Conservation (phyloP, 2,329 filamentous ascomycete genomes). For the Monascus ruber region DNA sequence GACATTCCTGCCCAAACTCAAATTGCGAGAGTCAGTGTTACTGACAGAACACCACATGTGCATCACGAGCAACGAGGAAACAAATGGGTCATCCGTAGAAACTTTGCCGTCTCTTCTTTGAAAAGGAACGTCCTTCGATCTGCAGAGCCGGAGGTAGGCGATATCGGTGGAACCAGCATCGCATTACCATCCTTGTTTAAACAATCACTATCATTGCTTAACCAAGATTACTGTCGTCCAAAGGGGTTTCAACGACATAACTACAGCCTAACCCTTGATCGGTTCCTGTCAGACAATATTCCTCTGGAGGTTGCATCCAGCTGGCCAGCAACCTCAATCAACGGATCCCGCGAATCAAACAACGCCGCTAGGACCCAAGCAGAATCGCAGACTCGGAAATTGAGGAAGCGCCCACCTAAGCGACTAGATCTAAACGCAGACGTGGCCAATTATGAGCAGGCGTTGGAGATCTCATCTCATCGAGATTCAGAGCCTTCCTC, state of each 20-base stretch:
- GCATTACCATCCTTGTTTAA: slow-evolving; percentile 17
- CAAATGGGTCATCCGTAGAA: slow-evolving; percentile 24
- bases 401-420: slow-evolving; percentile 30
- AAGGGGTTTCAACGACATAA: slow-evolving; percentile 6
- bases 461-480: slow-evolving; percentile 14
- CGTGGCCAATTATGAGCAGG: slow-evolving; percentile 35
- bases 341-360: slow-evolving; percentile 1
- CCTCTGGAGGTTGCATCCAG: neutral
- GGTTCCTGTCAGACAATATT: slow-evolving; percentile 20
- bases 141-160: slow-evolving; percentile 20
- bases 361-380: slow-evolving; percentile 3
- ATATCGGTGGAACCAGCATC: slow-evolving; percentile 4
- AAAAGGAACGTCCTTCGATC: slow-evolving; percentile 23
- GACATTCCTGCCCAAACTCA: slow-evolving; percentile 1
- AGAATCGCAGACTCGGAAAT: slow-evolving; percentile 9
- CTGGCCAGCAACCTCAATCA: neutral
- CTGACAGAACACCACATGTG: neutral
- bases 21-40: neutral
- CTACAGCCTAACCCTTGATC: slow-evolving; percentile 22
- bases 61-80: slow-evolving; percentile 12
- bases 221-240: slow-evolving; percentile 16
- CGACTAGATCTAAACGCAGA: slow-evolving; percentile 37
- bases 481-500: slow-evolving; percentile 4
- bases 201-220: slow-evolving; percentile 21
- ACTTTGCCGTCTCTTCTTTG: slow-evolving; percentile 25